These are phyloP conservation scores for Xylaria bambusicola DNA, from an alignment of 495 filamentous ascomycete species.

Conservation along the genomic window DNA sequence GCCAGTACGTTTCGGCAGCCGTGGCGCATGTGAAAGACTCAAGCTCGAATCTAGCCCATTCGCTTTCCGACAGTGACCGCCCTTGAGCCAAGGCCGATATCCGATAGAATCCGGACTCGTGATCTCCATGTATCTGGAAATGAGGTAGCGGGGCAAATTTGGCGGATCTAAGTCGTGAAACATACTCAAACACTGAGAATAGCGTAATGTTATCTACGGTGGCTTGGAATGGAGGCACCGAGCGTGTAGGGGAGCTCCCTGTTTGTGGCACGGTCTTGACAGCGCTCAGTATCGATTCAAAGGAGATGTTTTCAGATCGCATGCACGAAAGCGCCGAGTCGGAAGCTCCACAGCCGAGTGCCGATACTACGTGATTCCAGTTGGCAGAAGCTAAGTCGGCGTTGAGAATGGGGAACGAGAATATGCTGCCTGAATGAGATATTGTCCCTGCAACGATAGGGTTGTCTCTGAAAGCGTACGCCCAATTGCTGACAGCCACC, in stretches of 20 bases:
- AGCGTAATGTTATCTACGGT: neutral
- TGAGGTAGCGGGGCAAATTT: conserved; percentile 26
- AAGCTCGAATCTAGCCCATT: conserved; percentile 34
- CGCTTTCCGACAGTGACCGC: conserved; percentile 25
- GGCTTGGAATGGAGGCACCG: conserved; percentile 7
- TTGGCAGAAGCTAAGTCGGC: conserved; percentile 1
- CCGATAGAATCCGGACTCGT: conserved; percentile 39
- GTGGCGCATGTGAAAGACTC: conserved; percentile 47
- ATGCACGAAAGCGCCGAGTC: conserved; percentile 5
- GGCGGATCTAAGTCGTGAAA: neutral
- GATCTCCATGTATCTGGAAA: conserved; percentile 39
- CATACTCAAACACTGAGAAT: neutral
- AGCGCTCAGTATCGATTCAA: conserved; percentile 2
- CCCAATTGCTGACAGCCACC: conserved; percentile 53
- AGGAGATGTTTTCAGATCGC: conserved; percentile 7
- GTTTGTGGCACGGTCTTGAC: neutral
- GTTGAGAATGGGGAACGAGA: conserved; percentile 2
- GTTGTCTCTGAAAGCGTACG: conserved; percentile 50
- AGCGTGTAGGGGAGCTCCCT: neutral
- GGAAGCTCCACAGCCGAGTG: conserved; percentile 7
- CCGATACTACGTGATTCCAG: conserved; percentile 1
- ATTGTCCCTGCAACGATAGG: conserved; percentile 40
- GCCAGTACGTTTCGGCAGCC: conserved; percentile 28
- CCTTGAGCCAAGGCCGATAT: conserved; percentile 32
- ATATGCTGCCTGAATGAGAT: conserved; percentile 5